Percentiles rank a stretch among this genome's conserved stretches.
Evolutionary conservation across 306 rosid genomes (phyloP).

Genomic region (Echinosophora koreensis): DNA sequence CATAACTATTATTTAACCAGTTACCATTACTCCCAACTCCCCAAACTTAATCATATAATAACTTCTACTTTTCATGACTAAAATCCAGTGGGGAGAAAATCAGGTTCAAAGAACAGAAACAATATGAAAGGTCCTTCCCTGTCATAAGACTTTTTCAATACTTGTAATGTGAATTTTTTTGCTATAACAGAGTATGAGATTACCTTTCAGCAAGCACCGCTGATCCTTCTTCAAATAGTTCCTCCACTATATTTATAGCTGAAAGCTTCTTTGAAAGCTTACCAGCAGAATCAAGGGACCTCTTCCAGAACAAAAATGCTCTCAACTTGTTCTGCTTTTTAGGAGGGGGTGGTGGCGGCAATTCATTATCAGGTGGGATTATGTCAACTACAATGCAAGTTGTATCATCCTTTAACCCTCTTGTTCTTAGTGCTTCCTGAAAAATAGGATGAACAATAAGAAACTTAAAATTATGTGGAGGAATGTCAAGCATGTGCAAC

Average conservation of each 20-base stretch:
- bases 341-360: conserved; percentile 55
- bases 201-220: conserved; percentile 87
- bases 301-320: conserved; percentile 62
- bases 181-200: conserved; percentile 1
- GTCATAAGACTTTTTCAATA: not conserved
- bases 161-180: not conserved
- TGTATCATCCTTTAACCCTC: conserved; percentile 79
- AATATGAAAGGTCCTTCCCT: not conserved
- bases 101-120: conserved; percentile 4
- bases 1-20: not conserved
- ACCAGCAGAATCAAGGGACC: conserved; percentile 52
- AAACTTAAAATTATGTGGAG: conserved; percentile 10
- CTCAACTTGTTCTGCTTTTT: conserved; percentile 60
- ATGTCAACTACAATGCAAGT: conserved; percentile 76
- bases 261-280: conserved; percentile 70
- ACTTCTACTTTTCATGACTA: not conserved
- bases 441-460: not conserved
- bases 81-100: not conserved
- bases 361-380: conserved; percentile 64
- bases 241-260: conserved; percentile 68
- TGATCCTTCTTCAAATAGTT: conserved; percentile 80
- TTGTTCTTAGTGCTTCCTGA: conserved; percentile 68
- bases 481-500: conserved; percentile 10
- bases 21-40: not conserved
- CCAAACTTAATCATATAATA: not conserved